A percentile compares a stretch with the other conserved stretches of the same genome.
phyloP scores from a whole-genome alignment of 306 rosid species.

The Prunus mongolica region DNA sequence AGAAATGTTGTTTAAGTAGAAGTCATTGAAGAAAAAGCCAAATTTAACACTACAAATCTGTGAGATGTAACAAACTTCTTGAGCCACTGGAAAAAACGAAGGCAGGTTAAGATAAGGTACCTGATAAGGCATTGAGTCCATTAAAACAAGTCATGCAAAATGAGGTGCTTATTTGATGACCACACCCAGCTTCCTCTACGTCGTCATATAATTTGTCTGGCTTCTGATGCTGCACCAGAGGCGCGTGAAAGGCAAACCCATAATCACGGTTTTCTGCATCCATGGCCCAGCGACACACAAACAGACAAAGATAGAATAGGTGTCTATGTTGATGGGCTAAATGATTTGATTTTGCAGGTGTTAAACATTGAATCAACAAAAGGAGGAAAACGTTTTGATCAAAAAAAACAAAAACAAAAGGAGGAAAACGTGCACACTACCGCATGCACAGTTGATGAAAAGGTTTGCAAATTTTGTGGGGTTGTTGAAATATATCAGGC shows the following conservation, averaged over 20 bases:
- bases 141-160: conserved; percentile 5
- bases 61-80: no score
- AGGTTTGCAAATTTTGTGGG: background rate
- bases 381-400: background rate
- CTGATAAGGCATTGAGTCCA: conserved; percentile 27
- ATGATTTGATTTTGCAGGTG: no score
- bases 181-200: background rate
- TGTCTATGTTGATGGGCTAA: background rate
- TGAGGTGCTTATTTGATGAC: background rate
- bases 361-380: background rate
- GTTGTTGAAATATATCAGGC: background rate
- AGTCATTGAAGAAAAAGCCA: background rate
- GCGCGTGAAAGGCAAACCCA: background rate
- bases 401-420: background rate
- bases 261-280: background rate
- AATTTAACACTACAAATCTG: no score
- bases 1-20: background rate
- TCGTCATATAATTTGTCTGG: background rate
- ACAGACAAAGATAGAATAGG: background rate
- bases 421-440: background rate
- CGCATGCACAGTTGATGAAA: background rate
- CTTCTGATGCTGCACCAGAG: background rate
- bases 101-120: background rate
- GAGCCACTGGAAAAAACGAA: no score
- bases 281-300: background rate